Conservation (phyloP, 768 basidiomycete genomes). For the Holtermannia corniformis region DNA sequence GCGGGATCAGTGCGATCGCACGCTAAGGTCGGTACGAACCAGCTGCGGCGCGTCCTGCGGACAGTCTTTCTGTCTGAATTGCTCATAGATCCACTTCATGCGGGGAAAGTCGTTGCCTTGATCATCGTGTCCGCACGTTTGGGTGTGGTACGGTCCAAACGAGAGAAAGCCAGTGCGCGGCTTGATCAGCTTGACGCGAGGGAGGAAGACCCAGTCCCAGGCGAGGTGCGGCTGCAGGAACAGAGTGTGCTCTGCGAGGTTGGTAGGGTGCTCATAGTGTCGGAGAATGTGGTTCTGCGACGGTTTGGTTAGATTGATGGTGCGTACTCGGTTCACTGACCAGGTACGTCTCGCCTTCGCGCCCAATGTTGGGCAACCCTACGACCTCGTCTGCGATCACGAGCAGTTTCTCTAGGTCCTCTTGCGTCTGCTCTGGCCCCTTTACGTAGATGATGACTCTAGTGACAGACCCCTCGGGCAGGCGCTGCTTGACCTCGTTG, state of each 20-base stretch:
- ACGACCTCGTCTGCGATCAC: constrained; percentile 31
- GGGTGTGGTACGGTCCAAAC: constrained; percentile 34
- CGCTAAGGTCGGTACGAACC: constrained; percentile 5
- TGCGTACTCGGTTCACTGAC: constrained; percentile 14
- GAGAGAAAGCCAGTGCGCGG: constrained; percentile 32
- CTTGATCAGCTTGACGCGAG: constrained; percentile 19
- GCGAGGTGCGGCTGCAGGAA: constrained; percentile 41
- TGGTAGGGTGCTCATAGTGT: constrained; percentile 22
- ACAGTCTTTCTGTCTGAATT: constrained; percentile 32
- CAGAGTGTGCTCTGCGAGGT: constrained; percentile 33
- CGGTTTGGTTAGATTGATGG: not conserved
- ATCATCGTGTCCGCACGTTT: constrained; percentile 27
- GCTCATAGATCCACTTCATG: constrained; percentile 34
- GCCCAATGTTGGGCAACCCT: constrained; percentile 27
- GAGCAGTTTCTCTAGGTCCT: constrained; percentile 12
- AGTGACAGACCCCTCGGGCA: constrained; percentile 6
- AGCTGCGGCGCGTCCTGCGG: constrained; percentile 16
- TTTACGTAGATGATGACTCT: constrained; percentile 35
- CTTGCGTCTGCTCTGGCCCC: constrained; percentile 1
- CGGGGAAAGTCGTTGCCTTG: constrained; percentile 25
- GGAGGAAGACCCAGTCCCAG: constrained; percentile 30
- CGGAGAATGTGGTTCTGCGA: constrained; percentile 30
- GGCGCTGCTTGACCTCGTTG: constrained; percentile 1
- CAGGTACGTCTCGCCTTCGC: constrained; percentile 41
- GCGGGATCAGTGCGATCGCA: not conserved